Conservation (phyloP, 805 yeast genomes). For the Candida tammaniensis region DNA sequence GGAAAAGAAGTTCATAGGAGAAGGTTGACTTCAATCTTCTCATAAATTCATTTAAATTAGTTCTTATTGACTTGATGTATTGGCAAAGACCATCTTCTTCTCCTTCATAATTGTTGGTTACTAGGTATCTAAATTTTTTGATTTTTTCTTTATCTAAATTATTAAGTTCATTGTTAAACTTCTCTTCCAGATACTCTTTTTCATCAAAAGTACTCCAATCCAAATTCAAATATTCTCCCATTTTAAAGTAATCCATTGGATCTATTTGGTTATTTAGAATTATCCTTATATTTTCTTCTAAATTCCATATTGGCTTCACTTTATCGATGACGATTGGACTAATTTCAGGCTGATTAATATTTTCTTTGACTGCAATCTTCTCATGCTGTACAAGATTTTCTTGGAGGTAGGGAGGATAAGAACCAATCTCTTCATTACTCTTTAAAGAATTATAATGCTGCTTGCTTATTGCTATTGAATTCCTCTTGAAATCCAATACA, state of each 20-base stretch:
- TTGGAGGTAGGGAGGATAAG: no score
- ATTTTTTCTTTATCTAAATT: conserved; percentile 5
- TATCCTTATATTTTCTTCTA: not conserved
- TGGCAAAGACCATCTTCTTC: conserved; percentile 6
- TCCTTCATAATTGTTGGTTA: conserved; percentile 15
- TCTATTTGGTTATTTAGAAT: conserved; percentile 4
- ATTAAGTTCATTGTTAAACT: conserved; percentile 1
- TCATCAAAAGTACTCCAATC: conserved; percentile 1
- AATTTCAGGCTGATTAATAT: no score
- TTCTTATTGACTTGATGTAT: conserved; percentile 8
- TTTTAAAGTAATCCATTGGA: conserved; percentile 3
- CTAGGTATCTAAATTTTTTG: conserved; percentile 13
- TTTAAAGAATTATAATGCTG: no score
- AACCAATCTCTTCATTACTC: no score
- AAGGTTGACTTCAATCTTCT: not conserved
- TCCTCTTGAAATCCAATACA: no score
- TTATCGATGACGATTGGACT: no score
- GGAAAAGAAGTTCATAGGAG: conserved; percentile 1
- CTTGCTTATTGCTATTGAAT: no score
- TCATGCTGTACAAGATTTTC: no score
- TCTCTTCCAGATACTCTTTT: conserved; percentile 2
- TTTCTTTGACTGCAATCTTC: no score
- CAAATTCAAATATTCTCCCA: not conserved
- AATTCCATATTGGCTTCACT: no score
- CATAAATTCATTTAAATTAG: conserved; percentile 4